These are phyloP conservation scores for Populus hybrid DNA, from an alignment of 441 rosid genomes.

Conservation along the genomic window DNA sequence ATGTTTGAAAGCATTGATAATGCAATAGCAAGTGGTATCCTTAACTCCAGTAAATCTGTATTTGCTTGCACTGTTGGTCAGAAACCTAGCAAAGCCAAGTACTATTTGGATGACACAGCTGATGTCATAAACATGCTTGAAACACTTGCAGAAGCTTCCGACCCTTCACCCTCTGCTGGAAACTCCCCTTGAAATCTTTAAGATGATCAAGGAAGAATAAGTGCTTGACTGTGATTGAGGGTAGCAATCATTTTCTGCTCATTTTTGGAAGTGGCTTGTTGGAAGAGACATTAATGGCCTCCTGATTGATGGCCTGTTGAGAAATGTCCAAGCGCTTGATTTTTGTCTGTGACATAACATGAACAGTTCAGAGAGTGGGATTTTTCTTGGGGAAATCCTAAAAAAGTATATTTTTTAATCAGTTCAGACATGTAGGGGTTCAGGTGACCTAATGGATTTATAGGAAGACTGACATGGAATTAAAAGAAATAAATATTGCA, in stretches of 20 bases:
- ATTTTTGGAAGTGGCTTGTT: slow-evolving; percentile 13
- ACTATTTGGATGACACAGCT: slow-evolving; percentile 76
- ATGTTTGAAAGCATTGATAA: slow-evolving; percentile 67
- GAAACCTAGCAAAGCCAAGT: slow-evolving; percentile 96
- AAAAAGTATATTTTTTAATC: not conserved
- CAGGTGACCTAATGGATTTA: not conserved
- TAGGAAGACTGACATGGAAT: slow-evolving; percentile 13
- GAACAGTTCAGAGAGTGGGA: not conserved
- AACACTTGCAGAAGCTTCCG: slow-evolving; percentile 64
- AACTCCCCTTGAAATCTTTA: slow-evolving; percentile 31
- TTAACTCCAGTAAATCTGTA: slow-evolving; percentile 42
- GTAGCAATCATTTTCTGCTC: slow-evolving; percentile 18
- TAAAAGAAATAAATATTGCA: slow-evolving; percentile 17
- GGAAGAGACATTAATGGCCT: not conserved
- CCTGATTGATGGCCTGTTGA: slow-evolving; percentile 14
- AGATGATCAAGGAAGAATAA: slow-evolving; percentile 5
- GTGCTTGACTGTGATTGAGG: slow-evolving; percentile 18
- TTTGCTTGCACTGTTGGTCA: slow-evolving; percentile 90
- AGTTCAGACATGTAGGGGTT: not conserved
- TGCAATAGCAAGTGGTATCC: slow-evolving; percentile 33
- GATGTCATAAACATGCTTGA: slow-evolving; percentile 61
- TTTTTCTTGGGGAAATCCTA: not conserved
- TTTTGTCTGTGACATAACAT: slow-evolving; percentile 4
- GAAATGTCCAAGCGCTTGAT: slow-evolving; percentile 18
- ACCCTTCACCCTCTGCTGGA: slow-evolving; percentile 22